phyloP scores from a whole-genome alignment of 2,329 filamentous ascomycete species.

The Fusarium irregulare region DNA sequence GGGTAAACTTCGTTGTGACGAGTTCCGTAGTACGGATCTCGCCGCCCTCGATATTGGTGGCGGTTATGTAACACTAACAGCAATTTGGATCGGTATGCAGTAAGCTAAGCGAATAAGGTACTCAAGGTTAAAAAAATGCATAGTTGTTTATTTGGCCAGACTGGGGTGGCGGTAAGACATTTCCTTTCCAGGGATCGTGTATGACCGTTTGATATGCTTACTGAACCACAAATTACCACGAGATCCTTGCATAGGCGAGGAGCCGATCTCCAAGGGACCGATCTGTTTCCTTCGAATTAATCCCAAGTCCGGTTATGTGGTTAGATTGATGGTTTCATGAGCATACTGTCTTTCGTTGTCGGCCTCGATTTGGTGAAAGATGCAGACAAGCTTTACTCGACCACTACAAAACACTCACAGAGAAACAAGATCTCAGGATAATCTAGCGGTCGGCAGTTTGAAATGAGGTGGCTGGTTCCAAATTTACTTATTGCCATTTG shows the following conservation, averaged over 20 bases:
- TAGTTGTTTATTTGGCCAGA: slow-evolving; percentile 16
- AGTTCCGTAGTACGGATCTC: not conserved
- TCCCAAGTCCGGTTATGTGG: not conserved
- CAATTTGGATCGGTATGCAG: not conserved
- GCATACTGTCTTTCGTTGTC: no score
- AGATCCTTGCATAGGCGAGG: not conserved
- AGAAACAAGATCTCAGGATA: not conserved
- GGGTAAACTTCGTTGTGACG: not conserved
- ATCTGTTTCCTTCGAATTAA: no score
- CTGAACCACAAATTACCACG: not conserved
- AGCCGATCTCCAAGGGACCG: not conserved
- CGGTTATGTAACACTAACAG: not conserved
- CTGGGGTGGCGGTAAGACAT: slow-evolving; percentile 7
- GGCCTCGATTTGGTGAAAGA: not conserved
- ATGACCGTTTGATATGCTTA: not conserved
- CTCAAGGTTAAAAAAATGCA: slow-evolving; percentile 35
- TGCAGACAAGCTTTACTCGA: not conserved
- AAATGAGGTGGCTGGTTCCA: not conserved
- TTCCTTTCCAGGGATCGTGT: not conserved
- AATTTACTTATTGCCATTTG: not conserved
- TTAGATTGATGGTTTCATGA: not conserved
- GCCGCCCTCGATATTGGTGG: not conserved
- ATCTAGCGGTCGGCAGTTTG: not conserved
- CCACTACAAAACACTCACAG: not conserved
- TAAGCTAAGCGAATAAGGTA: slow-evolving; percentile 1